These are phyloP conservation scores for Huntiella abstrusa DNA, from an alignment of 2,329 filamentous ascomycete genomes.

Conservation along the genomic window DNA sequence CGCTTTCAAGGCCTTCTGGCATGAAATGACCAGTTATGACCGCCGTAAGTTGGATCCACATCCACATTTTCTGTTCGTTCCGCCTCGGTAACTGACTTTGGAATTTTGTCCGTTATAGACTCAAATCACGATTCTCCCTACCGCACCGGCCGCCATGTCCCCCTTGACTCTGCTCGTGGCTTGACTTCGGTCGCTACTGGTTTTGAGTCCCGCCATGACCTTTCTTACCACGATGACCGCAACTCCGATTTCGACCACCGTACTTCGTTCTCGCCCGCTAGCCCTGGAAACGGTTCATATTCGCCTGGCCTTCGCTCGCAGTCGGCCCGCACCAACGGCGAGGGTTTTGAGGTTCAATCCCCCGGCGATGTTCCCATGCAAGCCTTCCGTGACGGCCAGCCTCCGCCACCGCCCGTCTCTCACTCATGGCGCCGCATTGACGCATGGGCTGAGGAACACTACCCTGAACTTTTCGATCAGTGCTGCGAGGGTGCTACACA, in stretches of 20 bases:
- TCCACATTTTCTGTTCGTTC: not conserved
- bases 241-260: constrained; percentile 18
- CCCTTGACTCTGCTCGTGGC: constrained; percentile 64
- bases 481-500: constrained; percentile 77
- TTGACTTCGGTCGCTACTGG: constrained; percentile 81
- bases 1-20: constrained; percentile 84
- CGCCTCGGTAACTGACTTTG: not conserved
- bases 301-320: constrained; percentile 78
- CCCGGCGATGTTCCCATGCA: constrained; percentile 89
- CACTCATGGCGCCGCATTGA: constrained; percentile 95
- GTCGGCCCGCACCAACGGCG: constrained; percentile 43
- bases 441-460: constrained; percentile 83
- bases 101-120: constrained; percentile 34
- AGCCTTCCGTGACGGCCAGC: constrained; percentile 77
- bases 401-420: constrained; percentile 67
- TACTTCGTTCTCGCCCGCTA: constrained; percentile 26
- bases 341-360: constrained; percentile 50
- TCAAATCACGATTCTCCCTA: constrained; percentile 87
- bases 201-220: constrained; percentile 70
- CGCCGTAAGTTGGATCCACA: constrained; percentile 31
- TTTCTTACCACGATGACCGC: constrained; percentile 47
- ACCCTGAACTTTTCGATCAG: constrained; percentile 85
- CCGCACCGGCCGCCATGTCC: constrained; percentile 75
- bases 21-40: constrained; percentile 62
- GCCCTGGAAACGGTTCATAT: constrained; percentile 53